Base-by-base conservation (phyloP, 768 basidiomycete species). In the Tylopilus felleus region DNA sequence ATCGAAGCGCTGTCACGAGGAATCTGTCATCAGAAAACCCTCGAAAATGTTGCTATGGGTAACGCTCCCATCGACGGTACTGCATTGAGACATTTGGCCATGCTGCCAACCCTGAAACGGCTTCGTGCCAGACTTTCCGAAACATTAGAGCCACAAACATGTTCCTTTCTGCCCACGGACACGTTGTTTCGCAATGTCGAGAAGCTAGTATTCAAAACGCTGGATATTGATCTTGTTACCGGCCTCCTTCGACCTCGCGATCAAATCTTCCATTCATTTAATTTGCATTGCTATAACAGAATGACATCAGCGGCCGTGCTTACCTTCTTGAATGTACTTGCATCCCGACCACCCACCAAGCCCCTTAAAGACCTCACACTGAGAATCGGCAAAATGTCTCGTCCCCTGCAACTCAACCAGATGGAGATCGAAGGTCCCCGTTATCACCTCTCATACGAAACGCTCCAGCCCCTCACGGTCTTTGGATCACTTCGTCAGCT, bases 371-470 rank as follows among this genome's bases (percentile, higher is more conserved):
- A 33, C 2, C 8, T 62, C 39, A 49, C 36, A 12, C 12, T 60
- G 19, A 25, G 23, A 12, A 9, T 23, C 13, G 46, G 47, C 14
- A 19, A 47, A 31, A 1, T 47, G n/a, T 23, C 17, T 13, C 25
- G 22, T 21, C 49, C 40, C 27, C 12, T 55, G 6, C 33, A 33
- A 14, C 23, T 5, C 6, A 35, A 48, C 12, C 23, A 33, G 33
- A 55, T 63, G 57, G 16, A 21, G 17, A 31, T 22, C 7, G 58
- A 56, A 44, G 50, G 27, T 9, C 25, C 6, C 0, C 42, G 21
- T 12, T 49, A 55, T 42, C 25, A 35, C n/a, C 48, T 63, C 13
- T 53, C 62, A 9, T 60, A 49, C 27, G 14, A 40, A 23, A 45
- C 42, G 2, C 29, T 58, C 5, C 23, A 44, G 22, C 56, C 56